Evolutionary conservation across 148 eudicot species (phyloP).

Genomic region (Chenopodium quinoa): DNA sequence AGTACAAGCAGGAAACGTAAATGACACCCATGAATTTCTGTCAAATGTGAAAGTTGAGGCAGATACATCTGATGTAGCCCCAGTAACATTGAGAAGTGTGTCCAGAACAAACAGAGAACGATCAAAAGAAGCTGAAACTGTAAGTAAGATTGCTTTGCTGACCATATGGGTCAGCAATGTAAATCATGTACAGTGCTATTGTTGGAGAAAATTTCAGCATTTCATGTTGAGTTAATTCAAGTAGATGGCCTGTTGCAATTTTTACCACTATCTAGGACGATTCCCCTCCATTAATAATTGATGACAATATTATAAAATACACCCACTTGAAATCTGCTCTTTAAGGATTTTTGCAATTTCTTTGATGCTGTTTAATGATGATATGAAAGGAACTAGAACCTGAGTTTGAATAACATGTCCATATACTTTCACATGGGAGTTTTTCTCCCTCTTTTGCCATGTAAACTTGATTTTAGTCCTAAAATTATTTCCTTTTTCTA

Average conservation of each 20-base stretch:
- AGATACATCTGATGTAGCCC: background rate
- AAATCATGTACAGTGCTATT: background rate
- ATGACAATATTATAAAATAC: background rate
- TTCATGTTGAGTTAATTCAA: background rate
- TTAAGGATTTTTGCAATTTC: background rate
- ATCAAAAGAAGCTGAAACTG: slow-evolving; percentile 21
- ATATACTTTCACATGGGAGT: background rate
- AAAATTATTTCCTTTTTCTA: background rate
- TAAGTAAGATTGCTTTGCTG: slow-evolving; percentile 11
- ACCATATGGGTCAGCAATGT: background rate
- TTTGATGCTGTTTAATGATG: background rate
- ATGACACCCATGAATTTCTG: slow-evolving; percentile 2
- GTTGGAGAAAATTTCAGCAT: background rate
- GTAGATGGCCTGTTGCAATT: too few species aligned
- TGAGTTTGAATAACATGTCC: background rate
- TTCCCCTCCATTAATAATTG: background rate
- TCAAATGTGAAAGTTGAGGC: background rate
- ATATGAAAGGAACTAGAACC: background rate
- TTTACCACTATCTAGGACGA: background rate
- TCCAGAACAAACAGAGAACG: slow-evolving; percentile 1
- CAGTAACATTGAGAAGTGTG: slow-evolving; percentile 1
- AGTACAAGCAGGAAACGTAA: slow-evolving; percentile 3
- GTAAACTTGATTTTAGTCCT: too few species aligned
- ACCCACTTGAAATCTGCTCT: background rate
- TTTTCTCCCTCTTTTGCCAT: too few species aligned